Evolutionary conservation across 805 yeast genomes (phyloP), one percentile per base, ranked within the genome.

Genomic region (Yarrowia yakushimensis): DNA sequence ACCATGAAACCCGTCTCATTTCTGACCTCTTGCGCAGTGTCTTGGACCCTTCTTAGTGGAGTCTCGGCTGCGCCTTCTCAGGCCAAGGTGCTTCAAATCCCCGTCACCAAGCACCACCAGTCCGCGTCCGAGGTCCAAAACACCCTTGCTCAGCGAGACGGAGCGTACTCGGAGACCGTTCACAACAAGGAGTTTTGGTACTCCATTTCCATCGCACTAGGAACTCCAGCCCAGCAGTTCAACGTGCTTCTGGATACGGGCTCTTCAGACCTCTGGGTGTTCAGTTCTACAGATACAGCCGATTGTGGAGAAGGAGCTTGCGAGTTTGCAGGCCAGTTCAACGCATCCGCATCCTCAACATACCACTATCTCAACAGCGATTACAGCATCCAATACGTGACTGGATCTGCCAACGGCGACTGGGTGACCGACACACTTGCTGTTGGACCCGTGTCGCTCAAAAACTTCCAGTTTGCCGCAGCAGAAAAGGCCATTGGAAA

Each of bases 201-300:
- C 55, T 48, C 55, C 15, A 48, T 48, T 15, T 11, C 15, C 7
- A 31, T 48, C 15, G 62, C 70, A 7, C 63, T 87, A 12, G 93
- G 94, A 2, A 81, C 89, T 0, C 80, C 85, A 1, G 69, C 76
- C 0, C 86, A 85, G 68, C 70, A 76, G 10, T 75, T 86, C 7
- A 76, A 75, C 3, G 82, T 85, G 11, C 71, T 85, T 34, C 69
- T 86, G 15, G 92, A 86, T 68, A 86, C 90, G 1, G 92, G 91
- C 0, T 85, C 90, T 0, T 79, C 87, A 0, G 91, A 86, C 69
- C 70, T 85, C 45, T 85, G 88, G 87, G 81, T 85, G 25, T 74
- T 63, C 25, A 60, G 63, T 2, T 13, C 34, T 1, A 13, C 13
- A 0, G 55, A 48, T 22, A 15, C 37, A 0, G 22, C 17, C 10